phyloP scores from a whole-genome alignment of 1,139 yeast genomes.

The Nakaseomyces sp. region DNA sequence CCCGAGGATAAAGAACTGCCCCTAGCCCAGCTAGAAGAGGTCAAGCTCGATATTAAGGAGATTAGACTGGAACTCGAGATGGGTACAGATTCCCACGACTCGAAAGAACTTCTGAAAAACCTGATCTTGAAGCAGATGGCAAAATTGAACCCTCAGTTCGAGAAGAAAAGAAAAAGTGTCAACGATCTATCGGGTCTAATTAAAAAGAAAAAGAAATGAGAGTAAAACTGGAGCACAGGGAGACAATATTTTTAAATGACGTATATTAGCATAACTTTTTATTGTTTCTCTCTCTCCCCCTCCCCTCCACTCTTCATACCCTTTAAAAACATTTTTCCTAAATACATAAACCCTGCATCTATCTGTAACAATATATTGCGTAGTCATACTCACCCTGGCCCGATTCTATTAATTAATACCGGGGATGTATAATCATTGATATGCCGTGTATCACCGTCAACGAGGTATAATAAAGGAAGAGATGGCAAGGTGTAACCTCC shows the following conservation, averaged over 20 bases:
- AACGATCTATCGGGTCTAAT: slow-evolving; percentile 52
- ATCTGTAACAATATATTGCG: too few relatives aligned
- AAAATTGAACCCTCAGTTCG: slow-evolving; percentile 13
- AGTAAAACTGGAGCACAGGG: background rate
- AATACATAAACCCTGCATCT: too few relatives aligned
- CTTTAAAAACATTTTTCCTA: too few relatives aligned
- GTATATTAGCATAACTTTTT: too few relatives aligned
- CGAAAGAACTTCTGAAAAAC: slow-evolving; percentile 7
- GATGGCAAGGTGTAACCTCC: too few relatives aligned
- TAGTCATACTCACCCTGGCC: too few relatives aligned
- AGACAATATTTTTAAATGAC: background rate
- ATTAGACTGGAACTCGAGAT: slow-evolving; percentile 1
- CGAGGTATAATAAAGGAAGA: too few relatives aligned
- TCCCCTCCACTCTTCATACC: too few relatives aligned
- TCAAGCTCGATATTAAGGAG: slow-evolving; percentile 5
- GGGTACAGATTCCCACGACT: background rate
- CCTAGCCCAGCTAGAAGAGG: slow-evolving; percentile 5
- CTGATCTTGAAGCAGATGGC: slow-evolving; percentile 37
- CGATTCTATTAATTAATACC: too few relatives aligned
- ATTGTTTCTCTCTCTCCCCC: too few relatives aligned
- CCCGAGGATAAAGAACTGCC: background rate
- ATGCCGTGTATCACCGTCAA: too few relatives aligned
- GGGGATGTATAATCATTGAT: too few relatives aligned
- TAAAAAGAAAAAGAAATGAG: slow-evolving; percentile 38
- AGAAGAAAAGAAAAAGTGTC: slow-evolving; percentile 29